Evolutionary conservation across 2,329 filamentous ascomycete genomes (phyloP), one percentile per base, ranked within the genome.

Genomic region (Lithohypha guttulata): DNA sequence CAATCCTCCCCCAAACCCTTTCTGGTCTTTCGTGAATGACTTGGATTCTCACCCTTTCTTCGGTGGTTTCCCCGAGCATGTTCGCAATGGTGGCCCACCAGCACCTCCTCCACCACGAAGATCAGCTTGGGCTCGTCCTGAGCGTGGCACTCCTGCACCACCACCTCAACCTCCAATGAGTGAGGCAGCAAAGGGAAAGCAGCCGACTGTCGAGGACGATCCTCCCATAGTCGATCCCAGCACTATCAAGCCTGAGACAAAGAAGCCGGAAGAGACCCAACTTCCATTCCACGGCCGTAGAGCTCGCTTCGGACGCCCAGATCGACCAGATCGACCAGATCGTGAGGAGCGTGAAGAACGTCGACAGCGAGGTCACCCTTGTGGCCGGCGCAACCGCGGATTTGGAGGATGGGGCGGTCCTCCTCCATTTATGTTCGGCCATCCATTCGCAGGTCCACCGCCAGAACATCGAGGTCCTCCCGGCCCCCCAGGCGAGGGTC

Each of bases 11-110:
- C 48, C 45, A 23, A 50, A 65, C 50, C 66, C 69, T 36, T 71
- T 75, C 53, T 74, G 71, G 71, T 69, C 75, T 53, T 70, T 69
- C 43, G 49, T 74, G 38, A 62, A 66, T 37, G 60, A 57, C 44
- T 59, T 75, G 9, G 69, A 74, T 47, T 54, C 60, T 17, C 62
- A 70, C 50, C 64, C 68, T 18, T 63, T 65, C 55, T 67, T 65
- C 45, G 53, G 54, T 37, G 57, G 55, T 51, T 34, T 53, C 44
- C 25, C 53, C 49, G 28, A 47, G 43, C 37, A 51, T 49, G 41
- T 54, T 46, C 43, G 43, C 44, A 56, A 47, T 50, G 50, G 25
- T 53, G 53, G 11, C 56, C 59, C 47, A 57, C 54, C 42, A 62
- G 57, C 55, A 13, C 51, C 54, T 41, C 53, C 44, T 15, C 52